phyloP scores from a whole-genome alignment of 306 rosid species.

The Pterocarpus santalinus region DNA sequence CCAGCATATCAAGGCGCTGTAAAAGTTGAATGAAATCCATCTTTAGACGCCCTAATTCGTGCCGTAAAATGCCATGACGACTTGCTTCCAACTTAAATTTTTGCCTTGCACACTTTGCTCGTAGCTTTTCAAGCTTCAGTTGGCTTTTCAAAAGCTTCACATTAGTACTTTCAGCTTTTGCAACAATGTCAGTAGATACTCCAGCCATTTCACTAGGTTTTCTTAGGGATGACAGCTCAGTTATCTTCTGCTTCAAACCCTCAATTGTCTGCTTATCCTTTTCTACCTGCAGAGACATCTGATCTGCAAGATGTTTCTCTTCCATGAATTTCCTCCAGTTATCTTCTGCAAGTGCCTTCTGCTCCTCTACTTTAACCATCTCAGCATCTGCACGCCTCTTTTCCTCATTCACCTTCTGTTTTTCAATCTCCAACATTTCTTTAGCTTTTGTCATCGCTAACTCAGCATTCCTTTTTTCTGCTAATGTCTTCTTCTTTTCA shows the following conservation, averaged over 20 bases:
- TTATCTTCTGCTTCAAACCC: constrained; percentile 61
- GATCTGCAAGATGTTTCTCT: constrained; percentile 65
- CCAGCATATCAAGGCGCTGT: constrained; percentile 66
- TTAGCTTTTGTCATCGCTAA: constrained; percentile 62
- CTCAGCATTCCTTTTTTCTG: constrained; percentile 65
- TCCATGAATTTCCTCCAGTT: constrained; percentile 66
- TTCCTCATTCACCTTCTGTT: constrained; percentile 53
- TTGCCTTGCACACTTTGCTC: constrained; percentile 61
- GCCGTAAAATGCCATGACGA: constrained; percentile 55
- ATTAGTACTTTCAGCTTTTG: constrained; percentile 51
- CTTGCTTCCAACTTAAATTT: constrained; percentile 70
- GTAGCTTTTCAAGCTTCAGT: constrained; percentile 72
- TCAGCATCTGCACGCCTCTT: constrained; percentile 57
- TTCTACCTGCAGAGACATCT: constrained; percentile 64
- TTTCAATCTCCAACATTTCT: constrained; percentile 62
- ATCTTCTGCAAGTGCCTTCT: constrained; percentile 60
- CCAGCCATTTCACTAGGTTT: constrained; percentile 55
- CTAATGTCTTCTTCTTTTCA: constrained; percentile 60
- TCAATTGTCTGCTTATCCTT: constrained; percentile 57
- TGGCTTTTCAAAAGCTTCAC: constrained; percentile 69
- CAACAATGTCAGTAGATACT: constrained; percentile 41
- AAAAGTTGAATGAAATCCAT: constrained; percentile 64
- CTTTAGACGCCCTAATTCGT: constrained; percentile 68
- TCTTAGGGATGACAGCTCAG: constrained; percentile 55
- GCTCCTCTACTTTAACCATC: constrained; percentile 57